Evolutionary conservation across 1,284 basidiomycete genomes (phyloP).

Genomic region (Ustilago curta): DNA sequence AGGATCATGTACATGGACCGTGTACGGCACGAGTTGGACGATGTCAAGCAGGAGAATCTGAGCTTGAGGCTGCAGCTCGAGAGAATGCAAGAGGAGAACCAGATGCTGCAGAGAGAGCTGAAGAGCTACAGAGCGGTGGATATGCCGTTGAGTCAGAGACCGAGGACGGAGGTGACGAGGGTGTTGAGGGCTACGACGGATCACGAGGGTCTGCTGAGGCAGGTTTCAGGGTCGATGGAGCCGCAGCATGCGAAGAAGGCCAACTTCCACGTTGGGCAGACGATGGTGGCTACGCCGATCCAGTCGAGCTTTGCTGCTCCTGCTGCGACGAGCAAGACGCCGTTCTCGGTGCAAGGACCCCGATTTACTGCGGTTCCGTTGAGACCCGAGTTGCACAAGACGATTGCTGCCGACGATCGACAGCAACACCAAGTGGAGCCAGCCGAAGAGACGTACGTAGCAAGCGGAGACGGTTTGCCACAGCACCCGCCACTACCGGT

Average conservation of each 20-base stretch:
- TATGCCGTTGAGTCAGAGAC: conserved; percentile 38
- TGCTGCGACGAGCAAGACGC: conserved; percentile 11
- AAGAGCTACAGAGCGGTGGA: conserved; percentile 38
- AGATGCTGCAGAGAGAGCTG: conserved; percentile 24
- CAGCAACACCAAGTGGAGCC: conserved; percentile 2
- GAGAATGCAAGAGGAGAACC: conserved; percentile 19
- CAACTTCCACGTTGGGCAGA: neutral
- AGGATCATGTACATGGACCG: conserved; percentile 54
- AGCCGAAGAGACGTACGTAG: conserved; percentile 13
- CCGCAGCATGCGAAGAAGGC: neutral
- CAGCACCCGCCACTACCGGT: conserved; percentile 24
- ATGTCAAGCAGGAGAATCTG: conserved; percentile 36
- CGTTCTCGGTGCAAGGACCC: conserved; percentile 25
- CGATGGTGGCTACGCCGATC: conserved; percentile 17
- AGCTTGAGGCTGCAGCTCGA: conserved; percentile 29
- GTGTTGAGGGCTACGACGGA: conserved; percentile 26
- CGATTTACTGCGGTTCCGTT: conserved; percentile 28
- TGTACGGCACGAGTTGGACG: conserved; percentile 36
- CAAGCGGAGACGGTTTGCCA: conserved; percentile 8
- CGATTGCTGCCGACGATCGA: conserved; percentile 4
- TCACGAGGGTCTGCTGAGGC: conserved; percentile 29
- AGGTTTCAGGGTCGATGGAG: conserved; percentile 24
- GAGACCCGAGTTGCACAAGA: conserved; percentile 23
- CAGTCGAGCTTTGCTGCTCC: conserved; percentile 5
- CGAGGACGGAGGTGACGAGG: conserved; percentile 36